Conservation (phyloP, 306 rosid species). For the Spatholobus suberectus region DNA sequence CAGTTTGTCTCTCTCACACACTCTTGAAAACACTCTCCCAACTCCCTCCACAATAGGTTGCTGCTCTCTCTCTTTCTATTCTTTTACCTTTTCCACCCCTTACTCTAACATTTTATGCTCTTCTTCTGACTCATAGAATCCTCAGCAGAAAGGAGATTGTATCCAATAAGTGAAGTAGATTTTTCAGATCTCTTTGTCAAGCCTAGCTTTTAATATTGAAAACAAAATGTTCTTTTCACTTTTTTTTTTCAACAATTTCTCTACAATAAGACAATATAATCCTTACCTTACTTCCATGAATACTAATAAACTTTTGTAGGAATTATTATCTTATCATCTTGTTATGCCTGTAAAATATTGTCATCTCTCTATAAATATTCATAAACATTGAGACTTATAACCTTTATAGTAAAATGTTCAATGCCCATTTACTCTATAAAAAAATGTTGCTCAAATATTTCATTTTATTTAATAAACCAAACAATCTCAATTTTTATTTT, state of each 20-base stretch:
- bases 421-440: too few relatives aligned
- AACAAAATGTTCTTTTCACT: not conserved
- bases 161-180: constrained; percentile 33
- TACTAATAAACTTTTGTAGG: not conserved
- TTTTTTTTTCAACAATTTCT: not conserved
- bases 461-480: not conserved
- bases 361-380: not conserved
- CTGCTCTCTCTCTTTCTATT: too few relatives aligned
- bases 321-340: not conserved
- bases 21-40: constrained; percentile 53
- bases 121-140: constrained; percentile 37
- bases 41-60: constrained; percentile 55
- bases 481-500: not conserved
- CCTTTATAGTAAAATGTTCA: too few relatives aligned
- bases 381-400: too few relatives aligned
- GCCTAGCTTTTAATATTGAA: not conserved
- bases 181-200: not conserved
- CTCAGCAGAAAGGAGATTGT: constrained; percentile 9
- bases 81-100: not conserved
- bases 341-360: not conserved
- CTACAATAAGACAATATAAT: not conserved
- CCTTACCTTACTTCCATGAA: not conserved
- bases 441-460: not conserved
- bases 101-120: constrained; percentile 18
- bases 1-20: constrained; percentile 28